Conservation (phyloP, 805 yeast species). For the Danielia oregonensis region DNA sequence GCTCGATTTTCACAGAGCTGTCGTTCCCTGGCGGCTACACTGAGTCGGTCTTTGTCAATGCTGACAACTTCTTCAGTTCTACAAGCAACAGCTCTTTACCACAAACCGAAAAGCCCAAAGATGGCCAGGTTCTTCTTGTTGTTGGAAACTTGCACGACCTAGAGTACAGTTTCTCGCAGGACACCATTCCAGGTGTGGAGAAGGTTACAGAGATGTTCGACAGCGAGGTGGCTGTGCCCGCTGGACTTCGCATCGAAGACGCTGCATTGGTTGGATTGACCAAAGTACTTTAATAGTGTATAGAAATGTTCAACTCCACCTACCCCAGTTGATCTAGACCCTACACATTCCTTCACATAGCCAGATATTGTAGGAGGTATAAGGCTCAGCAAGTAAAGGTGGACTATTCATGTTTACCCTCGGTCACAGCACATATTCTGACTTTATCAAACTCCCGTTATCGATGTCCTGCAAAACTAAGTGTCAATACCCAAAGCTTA, state of each 20-base stretch:
- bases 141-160: conserved; percentile 63
- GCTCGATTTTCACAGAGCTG: conserved; percentile 67
- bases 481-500: no score
- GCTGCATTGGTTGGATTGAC: conserved; percentile 59
- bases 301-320: no score
- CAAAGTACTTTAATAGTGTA: conserved; percentile 3
- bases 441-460: no score
- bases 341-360: no score
- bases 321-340: no score
- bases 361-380: no score
- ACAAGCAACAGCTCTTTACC: conserved; percentile 21
- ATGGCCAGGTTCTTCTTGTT: conserved; percentile 46
- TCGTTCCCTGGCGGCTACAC: conserved; percentile 64
- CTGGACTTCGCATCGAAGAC: conserved; percentile 66
- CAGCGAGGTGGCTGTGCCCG: conserved; percentile 50
- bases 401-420: no score
- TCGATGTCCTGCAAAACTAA: no score
- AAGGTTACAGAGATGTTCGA: conserved; percentile 67
- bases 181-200: conserved; percentile 50
- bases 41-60: conserved; percentile 57
- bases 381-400: no score
- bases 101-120: conserved; percentile 8
- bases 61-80: conserved; percentile 59
- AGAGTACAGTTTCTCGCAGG: conserved; percentile 48
- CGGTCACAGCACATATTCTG: no score